These are phyloP conservation scores for Fusarium setosum DNA, from an alignment of 2,329 filamentous ascomycete genomes.

Conservation along the genomic window DNA sequence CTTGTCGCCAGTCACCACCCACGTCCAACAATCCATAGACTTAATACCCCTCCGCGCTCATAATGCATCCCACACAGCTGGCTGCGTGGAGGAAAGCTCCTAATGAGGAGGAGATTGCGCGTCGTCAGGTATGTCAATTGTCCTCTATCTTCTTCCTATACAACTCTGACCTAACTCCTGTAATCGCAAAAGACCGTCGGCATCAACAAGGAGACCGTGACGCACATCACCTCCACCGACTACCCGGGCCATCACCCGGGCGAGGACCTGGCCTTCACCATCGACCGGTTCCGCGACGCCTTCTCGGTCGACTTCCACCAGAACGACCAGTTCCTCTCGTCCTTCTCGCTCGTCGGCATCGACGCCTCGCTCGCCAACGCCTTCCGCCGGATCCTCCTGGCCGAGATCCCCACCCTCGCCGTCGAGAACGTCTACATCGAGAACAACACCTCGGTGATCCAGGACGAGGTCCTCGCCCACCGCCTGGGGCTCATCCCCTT, in stretches of 20 bases:
- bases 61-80: slow-evolving; percentile 49
- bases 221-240: slow-evolving; percentile 88
- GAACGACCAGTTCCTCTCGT: slow-evolving; percentile 79
- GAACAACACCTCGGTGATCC: slow-evolving; percentile 98
- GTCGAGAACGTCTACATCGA: slow-evolving; percentile 94
- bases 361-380: slow-evolving; percentile 96
- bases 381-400: slow-evolving; percentile 94
- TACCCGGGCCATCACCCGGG: slow-evolving; percentile 92
- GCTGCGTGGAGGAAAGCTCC: slow-evolving; percentile 52
- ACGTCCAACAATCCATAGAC: neutral
- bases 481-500: slow-evolving; percentile 92
- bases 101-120: slow-evolving; percentile 67
- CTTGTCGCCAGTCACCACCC: slow-evolving; percentile 12
- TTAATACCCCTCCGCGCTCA: neutral
- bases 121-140: slow-evolving; percentile 65
- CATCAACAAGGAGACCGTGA: slow-evolving; percentile 90
- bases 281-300: slow-evolving; percentile 76
- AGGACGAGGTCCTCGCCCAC: slow-evolving; percentile 95
- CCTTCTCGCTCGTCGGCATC: slow-evolving; percentile 91
- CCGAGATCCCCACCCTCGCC: slow-evolving; percentile 93
- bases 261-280: slow-evolving; percentile 85
- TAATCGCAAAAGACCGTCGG: slow-evolving; percentile 75
- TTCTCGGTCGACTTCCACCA: slow-evolving; percentile 86
- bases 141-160: slow-evolving; percentile 13
- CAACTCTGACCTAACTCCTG: too few species aligned